Evolutionary conservation across 1,284 basidiomycete genomes (phyloP).

Genomic region (Cutaneotrichosporon mucoides): DNA sequence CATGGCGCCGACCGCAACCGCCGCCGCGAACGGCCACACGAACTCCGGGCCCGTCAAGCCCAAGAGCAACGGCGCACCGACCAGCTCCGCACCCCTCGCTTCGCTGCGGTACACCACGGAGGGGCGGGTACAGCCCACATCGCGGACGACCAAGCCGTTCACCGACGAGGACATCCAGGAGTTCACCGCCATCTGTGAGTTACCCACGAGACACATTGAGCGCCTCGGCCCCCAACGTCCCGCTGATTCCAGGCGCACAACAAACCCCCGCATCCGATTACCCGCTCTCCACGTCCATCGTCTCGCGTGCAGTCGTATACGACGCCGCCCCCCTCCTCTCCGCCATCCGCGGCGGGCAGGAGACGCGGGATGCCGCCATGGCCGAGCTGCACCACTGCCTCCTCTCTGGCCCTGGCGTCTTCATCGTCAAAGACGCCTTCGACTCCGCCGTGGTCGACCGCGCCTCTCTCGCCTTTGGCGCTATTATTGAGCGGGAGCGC

Average conservation of each 20-base stretch:
- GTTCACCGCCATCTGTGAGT: no score
- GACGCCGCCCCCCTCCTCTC: conserved; percentile 2
- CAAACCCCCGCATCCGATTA: conserved; percentile 1
- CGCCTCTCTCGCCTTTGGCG: not conserved
- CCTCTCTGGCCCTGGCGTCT: conserved; percentile 15
- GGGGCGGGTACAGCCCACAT: no score
- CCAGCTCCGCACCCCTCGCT: no score
- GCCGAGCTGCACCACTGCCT: conserved; percentile 17
- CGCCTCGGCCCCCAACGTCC: no score
- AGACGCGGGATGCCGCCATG: conserved; percentile 7
- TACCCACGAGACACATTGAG: no score
- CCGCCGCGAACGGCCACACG: no score
- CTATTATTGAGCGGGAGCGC: conserved; percentile 2
- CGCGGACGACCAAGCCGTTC: no score
- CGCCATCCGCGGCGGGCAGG: not conserved
- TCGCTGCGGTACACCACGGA: no score
- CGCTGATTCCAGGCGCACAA: conserved; percentile 4
- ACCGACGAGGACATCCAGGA: no score
- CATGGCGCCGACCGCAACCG: no score
- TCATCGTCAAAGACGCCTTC: conserved; percentile 4
- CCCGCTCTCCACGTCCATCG: conserved; percentile 1
- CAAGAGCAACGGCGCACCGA: no score
- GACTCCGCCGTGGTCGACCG: not conserved
- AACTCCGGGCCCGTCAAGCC: no score
- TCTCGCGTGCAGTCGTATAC: conserved; percentile 9